Evolutionary conservation across 2,329 filamentous ascomycete genomes (phyloP), one percentile per base, ranked within the genome.

Genomic region (Hypoxylon sp.): DNA sequence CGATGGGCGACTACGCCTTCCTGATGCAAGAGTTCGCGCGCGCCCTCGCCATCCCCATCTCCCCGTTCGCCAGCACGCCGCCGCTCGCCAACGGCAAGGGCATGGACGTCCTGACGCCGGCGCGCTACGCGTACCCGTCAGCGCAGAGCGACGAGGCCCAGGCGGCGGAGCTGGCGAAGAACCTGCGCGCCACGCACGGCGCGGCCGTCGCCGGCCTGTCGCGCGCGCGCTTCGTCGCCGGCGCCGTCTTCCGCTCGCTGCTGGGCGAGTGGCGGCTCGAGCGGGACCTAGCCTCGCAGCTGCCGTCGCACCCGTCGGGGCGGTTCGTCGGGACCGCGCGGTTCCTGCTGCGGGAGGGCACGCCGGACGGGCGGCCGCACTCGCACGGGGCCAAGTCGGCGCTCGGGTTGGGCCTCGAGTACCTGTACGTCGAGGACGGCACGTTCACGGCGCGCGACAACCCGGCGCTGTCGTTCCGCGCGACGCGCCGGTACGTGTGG

Each of bases 1-100:
- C 91, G 37, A 94, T 94, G 89, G 89, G 89, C 8, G 92, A 96
- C 75, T 94, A 94, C 74, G 77, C 87, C 6, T 94, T 88, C 64
- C 77, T 94, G 11, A 89, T 94, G 82, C 88, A 93, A 68, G 86
- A 90, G 11, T 87, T 94, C 61, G 81, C 88, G 11, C 75, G 82
- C 1, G 84, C 87, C 0, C 79, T 92, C 2, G 81, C 79, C 0
- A 80, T 93, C 7, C 75, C 72, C 28, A 83, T 78, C 28, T 73
- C 68, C 15, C 73, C 77, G 0, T 77, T 77, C 15, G 70, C 71
- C 11, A n/a, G 17, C 8, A 78, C 75, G 26, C 79, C 80, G 3
- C 70, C 74, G 6, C 58, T 86, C 22, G 75, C 81, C 66, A 78
- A 80, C 68, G 70, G 77, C 50, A 73, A 78, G 24, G 72, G 80